These are phyloP conservation scores for Nematocida major DNA, from an alignment of 371 early-diverging fungal species.

Conservation along the genomic window DNA sequence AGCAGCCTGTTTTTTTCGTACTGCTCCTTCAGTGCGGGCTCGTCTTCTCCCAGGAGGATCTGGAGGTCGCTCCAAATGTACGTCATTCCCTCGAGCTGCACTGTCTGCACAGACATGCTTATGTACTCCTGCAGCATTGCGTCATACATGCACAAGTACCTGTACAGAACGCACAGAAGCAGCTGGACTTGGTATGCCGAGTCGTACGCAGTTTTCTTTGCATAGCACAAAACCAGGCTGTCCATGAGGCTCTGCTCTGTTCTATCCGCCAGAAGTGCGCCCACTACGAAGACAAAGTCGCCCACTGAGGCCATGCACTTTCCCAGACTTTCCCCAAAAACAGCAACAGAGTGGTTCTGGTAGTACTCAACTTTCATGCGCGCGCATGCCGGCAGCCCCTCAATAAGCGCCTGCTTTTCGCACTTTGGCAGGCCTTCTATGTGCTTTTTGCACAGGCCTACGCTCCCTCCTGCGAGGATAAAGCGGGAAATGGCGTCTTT, in stretches of 20 bases:
- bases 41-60: not conserved
- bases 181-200: not conserved
- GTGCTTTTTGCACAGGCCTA: too few relatives aligned
- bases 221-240: not conserved
- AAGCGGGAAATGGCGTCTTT: too few relatives aligned
- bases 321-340: not conserved
- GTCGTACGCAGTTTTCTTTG: not conserved
- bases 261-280: not conserved
- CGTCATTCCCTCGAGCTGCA: constrained; percentile 16
- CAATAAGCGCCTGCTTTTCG: too few relatives aligned
- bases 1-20: not conserved
- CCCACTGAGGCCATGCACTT: not conserved
- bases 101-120: not conserved
- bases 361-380: not conserved
- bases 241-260: not conserved
- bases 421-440: too few relatives aligned
- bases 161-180: constrained; percentile 18
- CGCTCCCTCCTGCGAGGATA: too few relatives aligned
- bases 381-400: too few relatives aligned
- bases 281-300: constrained; percentile 15
- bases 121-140: not conserved
- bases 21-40: not conserved
- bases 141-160: constrained; percentile 29
- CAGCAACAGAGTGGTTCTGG: not conserved
- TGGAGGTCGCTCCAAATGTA: constrained; percentile 40